Percentiles rank a stretch among this genome's conserved stretches.
Conservation (phyloP, 2,329 filamentous ascomycete genomes). For the Neurospora sp. region DNA sequence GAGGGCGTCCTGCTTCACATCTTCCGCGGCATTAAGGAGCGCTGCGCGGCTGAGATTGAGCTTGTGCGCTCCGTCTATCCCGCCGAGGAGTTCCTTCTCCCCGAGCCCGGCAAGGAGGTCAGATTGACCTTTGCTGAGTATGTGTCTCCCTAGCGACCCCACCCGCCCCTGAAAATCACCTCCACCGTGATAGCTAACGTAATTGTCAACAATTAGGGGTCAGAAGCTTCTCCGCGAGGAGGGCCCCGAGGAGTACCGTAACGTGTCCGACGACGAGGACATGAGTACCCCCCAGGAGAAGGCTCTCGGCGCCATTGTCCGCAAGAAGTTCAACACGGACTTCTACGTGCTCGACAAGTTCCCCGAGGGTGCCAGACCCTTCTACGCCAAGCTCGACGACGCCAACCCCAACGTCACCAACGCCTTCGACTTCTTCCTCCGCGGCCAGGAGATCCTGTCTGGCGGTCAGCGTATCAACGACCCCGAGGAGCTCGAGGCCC, state of each 20-base stretch:
- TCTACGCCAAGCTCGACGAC: conserved; percentile 79
- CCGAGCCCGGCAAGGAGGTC: conserved; percentile 63
- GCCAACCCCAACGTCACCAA: conserved; percentile 57
- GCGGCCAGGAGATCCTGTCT: conserved; percentile 85
- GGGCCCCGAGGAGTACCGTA: conserved; percentile 54
- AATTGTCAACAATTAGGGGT: conserved; percentile 25
- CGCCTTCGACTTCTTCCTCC: conserved; percentile 76
- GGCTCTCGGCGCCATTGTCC: conserved; percentile 77
- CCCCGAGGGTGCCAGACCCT: conserved; percentile 77
- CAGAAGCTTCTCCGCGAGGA: conserved; percentile 69
- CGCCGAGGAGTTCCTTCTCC: conserved; percentile 69
- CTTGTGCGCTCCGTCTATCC: conserved; percentile 64
- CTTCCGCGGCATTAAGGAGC: conserved; percentile 53
- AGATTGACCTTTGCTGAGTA: conserved; percentile 65
- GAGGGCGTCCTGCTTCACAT: conserved; percentile 70
- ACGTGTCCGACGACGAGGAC: conserved; percentile 69
- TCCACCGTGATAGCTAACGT: neutral
- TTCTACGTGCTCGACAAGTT: conserved; percentile 98
- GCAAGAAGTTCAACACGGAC: conserved; percentile 84
- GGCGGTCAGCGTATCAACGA: conserved; percentile 89
- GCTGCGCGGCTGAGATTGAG: conserved; percentile 63
- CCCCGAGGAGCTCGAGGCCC: conserved; percentile 62
- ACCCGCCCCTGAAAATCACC: neutral
- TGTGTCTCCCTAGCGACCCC: neutral
- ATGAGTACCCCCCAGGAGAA: conserved; percentile 76